Conservation (phyloP, 2,329 filamentous ascomycete species). For the Fusarium sp. region DNA sequence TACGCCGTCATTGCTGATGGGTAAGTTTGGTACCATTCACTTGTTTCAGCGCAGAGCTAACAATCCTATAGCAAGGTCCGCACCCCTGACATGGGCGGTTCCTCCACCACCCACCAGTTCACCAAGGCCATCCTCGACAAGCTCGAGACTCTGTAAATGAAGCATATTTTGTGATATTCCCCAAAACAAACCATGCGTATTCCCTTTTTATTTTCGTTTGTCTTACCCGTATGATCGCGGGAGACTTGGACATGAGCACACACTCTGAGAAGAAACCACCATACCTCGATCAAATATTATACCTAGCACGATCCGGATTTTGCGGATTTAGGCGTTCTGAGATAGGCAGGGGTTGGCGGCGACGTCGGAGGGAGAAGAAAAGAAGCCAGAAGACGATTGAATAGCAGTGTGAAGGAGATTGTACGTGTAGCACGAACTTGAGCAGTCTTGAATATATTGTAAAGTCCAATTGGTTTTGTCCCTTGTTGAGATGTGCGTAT, state of each 20-base stretch:
- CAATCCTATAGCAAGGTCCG: constrained; percentile 75
- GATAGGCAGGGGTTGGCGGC: constrained; percentile 23
- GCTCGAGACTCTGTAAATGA: constrained; percentile 82
- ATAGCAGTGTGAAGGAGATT: constrained; percentile 35
- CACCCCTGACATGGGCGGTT: constrained; percentile 96
- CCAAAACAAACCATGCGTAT: constrained; percentile 39
- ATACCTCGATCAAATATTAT: constrained; percentile 41
- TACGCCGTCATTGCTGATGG: constrained; percentile 87
- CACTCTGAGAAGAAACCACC: constrained; percentile 24
- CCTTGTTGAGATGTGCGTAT: neutral
- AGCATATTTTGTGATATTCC: constrained; percentile 46
- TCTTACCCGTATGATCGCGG: constrained; percentile 15
- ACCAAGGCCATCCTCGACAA: constrained; percentile 93
- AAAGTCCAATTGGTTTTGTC: constrained; percentile 23
- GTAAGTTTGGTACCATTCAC: constrained; percentile 68
- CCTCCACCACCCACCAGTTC: constrained; percentile 92
- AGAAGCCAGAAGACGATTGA: constrained; percentile 21
- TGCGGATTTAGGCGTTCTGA: constrained; percentile 42
- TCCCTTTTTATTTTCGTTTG: constrained; percentile 33
- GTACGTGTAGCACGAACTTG: constrained; percentile 48
- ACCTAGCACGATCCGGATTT: constrained; percentile 39
- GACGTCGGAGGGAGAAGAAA: constrained; percentile 26
- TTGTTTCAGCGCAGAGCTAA: constrained; percentile 54
- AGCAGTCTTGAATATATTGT: constrained; percentile 46
- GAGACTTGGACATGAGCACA: constrained; percentile 24